These are phyloP conservation scores for Zea mays DNA, from an alignment of 176 grass and related monocot species.

Conservation along the genomic window DNA sequence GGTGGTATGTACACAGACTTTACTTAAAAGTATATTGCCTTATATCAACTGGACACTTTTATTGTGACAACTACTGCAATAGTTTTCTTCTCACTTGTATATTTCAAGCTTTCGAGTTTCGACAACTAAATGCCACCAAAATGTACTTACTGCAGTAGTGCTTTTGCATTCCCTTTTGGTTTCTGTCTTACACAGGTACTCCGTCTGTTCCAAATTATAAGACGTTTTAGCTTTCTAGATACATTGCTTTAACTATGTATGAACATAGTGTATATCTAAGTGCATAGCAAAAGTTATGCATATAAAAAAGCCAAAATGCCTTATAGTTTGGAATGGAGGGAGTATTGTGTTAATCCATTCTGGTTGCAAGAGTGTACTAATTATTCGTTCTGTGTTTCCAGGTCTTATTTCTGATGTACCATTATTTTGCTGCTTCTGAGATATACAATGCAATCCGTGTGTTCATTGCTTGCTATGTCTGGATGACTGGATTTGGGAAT, in stretches of 20 bases:
- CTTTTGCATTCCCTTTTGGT: slow-evolving; percentile 7
- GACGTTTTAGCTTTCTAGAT: no score
- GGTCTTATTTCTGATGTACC: slow-evolving; percentile 88
- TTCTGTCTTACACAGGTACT: neutral
- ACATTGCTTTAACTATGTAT: no score
- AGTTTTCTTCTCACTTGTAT: neutral
- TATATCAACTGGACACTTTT: neutral
- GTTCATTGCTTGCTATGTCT: slow-evolving; percentile 82
- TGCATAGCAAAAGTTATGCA: no score
- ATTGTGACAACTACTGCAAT: slow-evolving; percentile 1
- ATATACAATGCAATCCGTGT: slow-evolving; percentile 84
- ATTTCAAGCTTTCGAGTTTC: slow-evolving; percentile 10
- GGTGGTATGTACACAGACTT: neutral
- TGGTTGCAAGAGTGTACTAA: slow-evolving; percentile 19
- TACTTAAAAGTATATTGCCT: neutral
- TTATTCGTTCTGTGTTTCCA: slow-evolving; percentile 36
- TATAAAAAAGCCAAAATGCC: no score
- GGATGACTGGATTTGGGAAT: slow-evolving; percentile 91
- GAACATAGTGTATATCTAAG: no score
- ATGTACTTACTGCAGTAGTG: slow-evolving; percentile 12
- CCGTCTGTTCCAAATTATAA: no score
- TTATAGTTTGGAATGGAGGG: no score
- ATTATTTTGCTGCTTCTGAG: slow-evolving; percentile 71
- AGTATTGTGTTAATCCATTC: neutral
- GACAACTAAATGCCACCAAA: neutral